Conservation (phyloP, 768 basidiomycete species). For the Lenzites betulinus region DNA sequence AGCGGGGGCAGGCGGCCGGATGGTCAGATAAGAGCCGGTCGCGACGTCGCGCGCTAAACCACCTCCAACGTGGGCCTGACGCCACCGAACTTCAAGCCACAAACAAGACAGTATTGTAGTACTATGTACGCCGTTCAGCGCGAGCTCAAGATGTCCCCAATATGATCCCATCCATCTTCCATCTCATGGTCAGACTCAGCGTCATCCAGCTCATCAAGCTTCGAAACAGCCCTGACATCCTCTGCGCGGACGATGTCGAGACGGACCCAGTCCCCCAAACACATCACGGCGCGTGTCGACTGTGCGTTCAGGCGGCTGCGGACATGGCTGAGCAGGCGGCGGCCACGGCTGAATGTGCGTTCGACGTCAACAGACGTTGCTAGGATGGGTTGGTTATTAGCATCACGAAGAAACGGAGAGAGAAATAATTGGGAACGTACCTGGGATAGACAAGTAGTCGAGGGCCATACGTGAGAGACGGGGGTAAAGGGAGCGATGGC, state of each 20-base stretch:
- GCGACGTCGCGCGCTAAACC: no score
- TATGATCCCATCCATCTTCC: no score
- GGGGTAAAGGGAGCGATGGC: constrained; percentile 28
- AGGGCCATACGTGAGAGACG: constrained; percentile 36
- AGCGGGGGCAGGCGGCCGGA: no score
- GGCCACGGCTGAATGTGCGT: background rate
- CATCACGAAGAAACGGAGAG: background rate
- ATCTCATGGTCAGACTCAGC: background rate
- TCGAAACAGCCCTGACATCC: background rate
- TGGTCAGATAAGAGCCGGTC: no score
- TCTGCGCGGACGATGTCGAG: background rate
- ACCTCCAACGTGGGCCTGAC: no score
- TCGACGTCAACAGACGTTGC: background rate
- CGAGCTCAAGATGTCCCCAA: no score
- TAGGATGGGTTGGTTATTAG: background rate
- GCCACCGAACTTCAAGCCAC: no score
- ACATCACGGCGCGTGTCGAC: background rate
- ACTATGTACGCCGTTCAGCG: no score
- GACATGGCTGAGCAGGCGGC: background rate
- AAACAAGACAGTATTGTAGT: no score
- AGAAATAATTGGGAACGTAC: background rate
- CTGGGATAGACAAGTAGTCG: constrained; percentile 28
- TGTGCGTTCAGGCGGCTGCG: background rate
- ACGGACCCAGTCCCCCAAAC: background rate
- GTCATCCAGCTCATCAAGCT: background rate